Base-by-base conservation (phyloP, 2,329 filamentous ascomycete species). In the Fulvia fulva region DNA sequence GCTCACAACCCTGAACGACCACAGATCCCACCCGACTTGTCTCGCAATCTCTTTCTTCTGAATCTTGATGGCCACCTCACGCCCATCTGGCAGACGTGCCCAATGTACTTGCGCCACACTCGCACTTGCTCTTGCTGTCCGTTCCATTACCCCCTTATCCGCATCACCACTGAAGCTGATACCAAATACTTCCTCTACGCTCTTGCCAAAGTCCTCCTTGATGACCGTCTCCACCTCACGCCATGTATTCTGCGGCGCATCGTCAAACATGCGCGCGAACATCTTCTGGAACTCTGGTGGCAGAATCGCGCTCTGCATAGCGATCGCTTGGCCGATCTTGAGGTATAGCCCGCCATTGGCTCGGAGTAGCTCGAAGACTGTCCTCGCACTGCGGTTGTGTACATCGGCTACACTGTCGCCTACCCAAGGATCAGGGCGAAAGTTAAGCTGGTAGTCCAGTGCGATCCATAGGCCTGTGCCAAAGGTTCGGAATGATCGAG, bases 31-130 rank as follows among this genome's bases (percentile, higher is more conserved):
- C 4, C 87, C 86, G 37, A 97, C 89, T 76, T 97, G 94, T 70
- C 88, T 86, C 21, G 84, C 86, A 71, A 99, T 97, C 79, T 97
- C 93, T 52, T 87, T 84, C 78, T 97, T 99, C 79, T 99, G 94
- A 4, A 99, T 87, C 78, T 99, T 99, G 71, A 99, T 84, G 1
- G 94, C 94, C 22, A 97, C 89, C 78, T 97, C 92, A 50, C 91
- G 82, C 0, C 94, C 94, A 76, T 97, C 93, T 2, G 85, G 76
- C 57, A 97, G 74, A 60, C 87, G 81, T 7, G 94, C 94, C 91
- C 93, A 97, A 73, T 97, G 94, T 1, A 99, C 94, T 76, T 97
- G 94, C 1, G 94, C 94, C 8, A 99, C 93, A 73, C 90, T 96
- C 1, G 94, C 94, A 70, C 89, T 93, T 0, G 88, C 89, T 60